A percentile compares a stretch with the other conserved stretches of the same genome.
Evolutionary conservation across 768 basidiomycete species (phyloP).

Genomic region (Tylopilus vinaceipallidus): DNA sequence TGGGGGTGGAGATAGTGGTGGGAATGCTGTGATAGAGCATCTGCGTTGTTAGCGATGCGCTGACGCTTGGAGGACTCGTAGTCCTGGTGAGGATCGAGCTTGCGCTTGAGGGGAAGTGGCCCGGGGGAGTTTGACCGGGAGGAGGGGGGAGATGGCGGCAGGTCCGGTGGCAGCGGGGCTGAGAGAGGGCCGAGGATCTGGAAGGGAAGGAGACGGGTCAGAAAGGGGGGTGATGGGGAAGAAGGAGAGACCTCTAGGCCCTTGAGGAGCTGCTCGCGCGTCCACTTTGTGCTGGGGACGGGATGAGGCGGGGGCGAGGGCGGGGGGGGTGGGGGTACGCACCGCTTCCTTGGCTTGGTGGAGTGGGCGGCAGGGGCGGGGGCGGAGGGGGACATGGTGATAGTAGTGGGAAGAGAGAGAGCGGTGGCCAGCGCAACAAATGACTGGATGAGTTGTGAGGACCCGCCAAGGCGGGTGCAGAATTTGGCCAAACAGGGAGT

Average conservation of each 20-base stretch:
- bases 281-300: slow-evolving; percentile 31
- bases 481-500: slow-evolving; percentile 35
- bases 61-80: slow-evolving; percentile 30
- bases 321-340: slow-evolving; percentile 11
- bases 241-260: slow-evolving; percentile 36
- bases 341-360: slow-evolving; percentile 36
- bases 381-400: slow-evolving; percentile 35
- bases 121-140: slow-evolving; percentile 44
- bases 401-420: slow-evolving; percentile 39
- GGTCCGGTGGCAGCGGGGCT: slow-evolving; percentile 41
- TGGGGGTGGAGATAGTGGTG: slow-evolving; percentile 30
- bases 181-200: slow-evolving; percentile 42
- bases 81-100: slow-evolving; percentile 30
- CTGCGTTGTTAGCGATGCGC: slow-evolving; percentile 26
- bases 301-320: slow-evolving; percentile 23
- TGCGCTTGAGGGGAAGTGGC: slow-evolving; percentile 38
- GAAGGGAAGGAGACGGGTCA: slow-evolving; percentile 12
- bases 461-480: slow-evolving; percentile 33
- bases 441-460: slow-evolving; percentile 36
- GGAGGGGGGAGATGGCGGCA: slow-evolving; percentile 45
- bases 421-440: slow-evolving; percentile 42
- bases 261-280: slow-evolving; percentile 39
- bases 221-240: slow-evolving; percentile 9
- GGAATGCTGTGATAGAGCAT: slow-evolving; percentile 28
- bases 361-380: slow-evolving; percentile 20